These are phyloP conservation scores for Penicillium longicatenatum DNA, from an alignment of 495 filamentous ascomycete species.

Conservation along the genomic window DNA sequence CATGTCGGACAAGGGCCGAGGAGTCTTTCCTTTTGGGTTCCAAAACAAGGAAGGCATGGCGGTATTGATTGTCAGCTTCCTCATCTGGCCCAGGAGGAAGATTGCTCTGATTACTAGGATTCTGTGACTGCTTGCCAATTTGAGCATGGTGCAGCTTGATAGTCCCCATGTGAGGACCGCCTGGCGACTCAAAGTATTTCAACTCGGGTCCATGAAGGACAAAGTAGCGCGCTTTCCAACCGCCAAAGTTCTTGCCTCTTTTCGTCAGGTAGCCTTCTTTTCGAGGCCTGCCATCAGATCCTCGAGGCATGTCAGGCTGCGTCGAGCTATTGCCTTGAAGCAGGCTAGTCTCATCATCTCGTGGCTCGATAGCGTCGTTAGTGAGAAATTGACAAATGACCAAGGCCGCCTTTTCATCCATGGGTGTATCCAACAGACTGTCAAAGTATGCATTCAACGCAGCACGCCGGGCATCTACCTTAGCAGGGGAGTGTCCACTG, in stretches of 20 bases:
- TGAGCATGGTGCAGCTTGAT: conserved; percentile 90
- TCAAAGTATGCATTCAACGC: conserved; percentile 86
- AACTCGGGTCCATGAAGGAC: conserved; percentile 85
- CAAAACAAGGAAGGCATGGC: conserved; percentile 91
- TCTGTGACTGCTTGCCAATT: conserved; percentile 85
- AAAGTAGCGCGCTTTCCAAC: conserved; percentile 98
- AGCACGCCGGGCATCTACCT: conserved; percentile 81
- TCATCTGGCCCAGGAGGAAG: conserved; percentile 64
- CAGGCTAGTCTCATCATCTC: conserved; percentile 60
- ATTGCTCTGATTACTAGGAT: conserved; percentile 49
- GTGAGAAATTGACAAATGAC: conserved; percentile 87
- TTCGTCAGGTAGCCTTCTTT: conserved; percentile 96
- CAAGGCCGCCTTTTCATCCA: conserved; percentile 78
- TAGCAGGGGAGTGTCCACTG: conserved; percentile 89
- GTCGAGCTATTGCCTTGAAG: conserved; percentile 49
- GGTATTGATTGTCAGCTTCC: conserved; percentile 89
- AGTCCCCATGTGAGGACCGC: conserved; percentile 85
- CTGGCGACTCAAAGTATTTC: conserved; percentile 88
- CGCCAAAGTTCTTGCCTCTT: conserved; percentile 95
- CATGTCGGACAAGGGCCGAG: conserved; percentile 85
- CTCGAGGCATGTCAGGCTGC: conserved; percentile 41
- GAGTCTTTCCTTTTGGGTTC: conserved; percentile 98
- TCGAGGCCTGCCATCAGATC: conserved; percentile 64
- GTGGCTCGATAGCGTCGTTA: conserved; percentile 77
- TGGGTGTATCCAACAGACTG: conserved; percentile 73